Base-by-base conservation (phyloP, 192 early-diverging fungal genomes). In the Martensiomyces pterosporus region DNA sequence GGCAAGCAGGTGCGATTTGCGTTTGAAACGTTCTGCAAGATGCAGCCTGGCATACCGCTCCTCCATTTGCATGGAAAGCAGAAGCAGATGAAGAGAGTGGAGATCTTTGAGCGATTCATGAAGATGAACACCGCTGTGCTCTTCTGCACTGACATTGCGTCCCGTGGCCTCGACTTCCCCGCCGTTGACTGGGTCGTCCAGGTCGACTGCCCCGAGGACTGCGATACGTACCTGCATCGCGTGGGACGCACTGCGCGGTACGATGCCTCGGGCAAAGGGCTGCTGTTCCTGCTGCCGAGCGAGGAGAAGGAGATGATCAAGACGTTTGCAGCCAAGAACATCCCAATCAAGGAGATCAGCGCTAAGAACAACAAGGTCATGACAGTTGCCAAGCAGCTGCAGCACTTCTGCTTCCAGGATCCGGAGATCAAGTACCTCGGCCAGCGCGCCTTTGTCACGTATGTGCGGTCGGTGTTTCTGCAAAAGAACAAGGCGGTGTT, bases 121-220 rank as follows among this genome's bases (percentile, higher is more conserved):
- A 68, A 79, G 9, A 88, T 83, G 57, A 84, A 82, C 48, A 75
- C 79, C 25, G 85, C 87, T 4, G 86, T 82, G 27, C 51, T 99
- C 27, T 91, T 99, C 62, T 88, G 89, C 38, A 99, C 96, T 0
- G 96, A 99, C 62, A 82, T 99, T 60, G 92, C 96, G 10, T 87
- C 96, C 3, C 89, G 93, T 54, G 97, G 97, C 19, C 75, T 99
- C 26, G 97, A 99, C 70, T 96, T 99, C 57, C 94, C 97, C 0
- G 87, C 92, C 10, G 94, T 99, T 4, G 91, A 99, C 65, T 99
- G 97, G 97, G 97, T 99, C 24, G 80, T 99, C 33, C 97, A 99
- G 51, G 56, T 95, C 39, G 97, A 99, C 63, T 94, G 92, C 43
- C 97, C 97, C 32, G 97, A 97, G 62, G 89, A 96, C 75, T 85